These are phyloP conservation scores for Hypoxylon fragiforme DNA, from an alignment of 495 filamentous ascomycete species.

Conservation along the genomic window DNA sequence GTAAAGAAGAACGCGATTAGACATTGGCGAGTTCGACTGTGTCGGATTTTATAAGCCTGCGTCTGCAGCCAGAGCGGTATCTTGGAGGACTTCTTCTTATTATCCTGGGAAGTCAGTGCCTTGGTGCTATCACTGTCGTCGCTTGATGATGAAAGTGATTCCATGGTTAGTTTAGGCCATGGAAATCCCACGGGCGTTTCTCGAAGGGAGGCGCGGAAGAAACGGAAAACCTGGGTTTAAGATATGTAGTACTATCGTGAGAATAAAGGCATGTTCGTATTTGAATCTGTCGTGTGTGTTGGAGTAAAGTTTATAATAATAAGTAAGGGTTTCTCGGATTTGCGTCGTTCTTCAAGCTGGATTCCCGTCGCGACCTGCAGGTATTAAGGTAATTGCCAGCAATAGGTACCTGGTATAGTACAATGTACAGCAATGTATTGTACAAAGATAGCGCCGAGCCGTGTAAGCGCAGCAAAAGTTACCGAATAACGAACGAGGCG, in stretches of 20 bases:
- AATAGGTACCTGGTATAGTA: too few species aligned
- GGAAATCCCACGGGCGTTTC: background rate
- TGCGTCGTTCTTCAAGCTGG: background rate
- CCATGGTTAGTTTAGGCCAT: conserved; percentile 27
- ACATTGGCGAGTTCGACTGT: conserved; percentile 27
- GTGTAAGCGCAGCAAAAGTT: background rate
- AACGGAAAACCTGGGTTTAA: too few species aligned
- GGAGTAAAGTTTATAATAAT: background rate
- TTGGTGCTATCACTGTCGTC: conserved; percentile 16
- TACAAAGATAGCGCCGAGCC: background rate
- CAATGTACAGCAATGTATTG: too few species aligned
- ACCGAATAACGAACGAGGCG: background rate
- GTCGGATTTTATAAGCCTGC: conserved; percentile 10
- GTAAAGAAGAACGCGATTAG: conserved; percentile 22
- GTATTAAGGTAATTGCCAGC: too few species aligned
- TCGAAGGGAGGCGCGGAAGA: background rate
- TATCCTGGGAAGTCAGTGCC: conserved; percentile 3
- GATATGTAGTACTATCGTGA: conserved; percentile 21
- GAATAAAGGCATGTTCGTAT: conserved; percentile 23
- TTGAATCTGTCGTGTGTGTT: conserved; percentile 14
- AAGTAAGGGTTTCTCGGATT: too few species aligned
- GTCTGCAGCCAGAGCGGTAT: conserved; percentile 14
- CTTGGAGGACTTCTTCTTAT: conserved; percentile 8
- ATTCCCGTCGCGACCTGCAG: background rate
- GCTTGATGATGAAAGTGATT: conserved; percentile 11